Evolutionary conservation across 495 filamentous ascomycete genomes (phyloP).

Genomic region (Saxophila tyrrhenica): DNA sequence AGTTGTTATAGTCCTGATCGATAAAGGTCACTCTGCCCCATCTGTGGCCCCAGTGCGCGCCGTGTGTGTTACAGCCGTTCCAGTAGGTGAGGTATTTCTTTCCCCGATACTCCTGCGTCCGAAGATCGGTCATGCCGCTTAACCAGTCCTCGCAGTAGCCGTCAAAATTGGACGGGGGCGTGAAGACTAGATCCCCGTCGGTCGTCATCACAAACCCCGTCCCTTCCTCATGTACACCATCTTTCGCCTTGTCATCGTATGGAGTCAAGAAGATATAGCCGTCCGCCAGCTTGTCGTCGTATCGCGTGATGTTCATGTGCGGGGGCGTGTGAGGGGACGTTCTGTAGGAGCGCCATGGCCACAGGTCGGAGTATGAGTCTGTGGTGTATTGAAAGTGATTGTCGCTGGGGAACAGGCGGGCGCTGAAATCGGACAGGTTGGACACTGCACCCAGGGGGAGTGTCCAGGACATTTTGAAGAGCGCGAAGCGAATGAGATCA

Average conservation of each 20-base stretch:
- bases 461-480: neutral
- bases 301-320: conserved; percentile 11
- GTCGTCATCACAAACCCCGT: conserved; percentile 7
- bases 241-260: neutral
- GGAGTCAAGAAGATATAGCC: conserved; percentile 12
- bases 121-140: conserved; percentile 5
- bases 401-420: neutral
- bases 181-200: conserved; percentile 15
- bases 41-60: conserved; percentile 14
- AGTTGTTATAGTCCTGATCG: conserved; percentile 11
- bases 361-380: neutral
- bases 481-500: no score
- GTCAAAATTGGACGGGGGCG: neutral
- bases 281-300: conserved; percentile 9
- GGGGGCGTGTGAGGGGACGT: conserved; percentile 11
- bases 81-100: conserved; percentile 9
- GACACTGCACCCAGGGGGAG: neutral
- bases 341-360: conserved; percentile 12
- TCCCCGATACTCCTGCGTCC: conserved; percentile 4
- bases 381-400: neutral
- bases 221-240: neutral
- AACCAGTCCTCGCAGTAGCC: neutral
- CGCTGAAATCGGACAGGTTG: neutral
- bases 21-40: conserved; percentile 17
- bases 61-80: conserved; percentile 5